Evolutionary conservation across 2,329 filamentous ascomycete species (phyloP).

Genomic region (Diplodia corticola): DNA sequence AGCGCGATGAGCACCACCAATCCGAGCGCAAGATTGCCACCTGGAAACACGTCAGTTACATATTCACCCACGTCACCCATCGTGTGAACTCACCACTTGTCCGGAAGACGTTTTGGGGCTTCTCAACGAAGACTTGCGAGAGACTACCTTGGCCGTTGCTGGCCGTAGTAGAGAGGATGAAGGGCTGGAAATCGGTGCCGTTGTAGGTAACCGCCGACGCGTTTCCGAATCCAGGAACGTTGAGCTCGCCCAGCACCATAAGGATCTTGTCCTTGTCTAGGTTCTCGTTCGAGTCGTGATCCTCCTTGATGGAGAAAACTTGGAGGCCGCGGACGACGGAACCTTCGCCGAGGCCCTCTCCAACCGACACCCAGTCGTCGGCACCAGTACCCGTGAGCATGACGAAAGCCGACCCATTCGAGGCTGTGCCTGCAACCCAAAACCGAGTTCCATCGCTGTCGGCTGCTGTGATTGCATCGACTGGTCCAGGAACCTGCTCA

Average conservation of each 20-base stretch:
- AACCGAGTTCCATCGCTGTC: slow-evolving; percentile 69
- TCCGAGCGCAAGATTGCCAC: slow-evolving; percentile 59
- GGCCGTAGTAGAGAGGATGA: slow-evolving; percentile 67
- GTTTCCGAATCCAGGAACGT: slow-evolving; percentile 72
- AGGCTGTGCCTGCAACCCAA: slow-evolving; percentile 76
- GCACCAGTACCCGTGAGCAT: slow-evolving; percentile 77
- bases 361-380: slow-evolving; percentile 66
- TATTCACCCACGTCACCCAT: neutral
- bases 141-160: slow-evolving; percentile 71
- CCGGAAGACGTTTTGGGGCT: slow-evolving; percentile 70
- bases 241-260: slow-evolving; percentile 80
- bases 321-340: slow-evolving; percentile 79
- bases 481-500: slow-evolving; percentile 71
- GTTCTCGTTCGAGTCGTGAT: slow-evolving; percentile 65
- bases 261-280: slow-evolving; percentile 70
- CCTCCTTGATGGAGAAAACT: slow-evolving; percentile 68
- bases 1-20: slow-evolving; percentile 80
- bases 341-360: slow-evolving; percentile 60
- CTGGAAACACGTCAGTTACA: slow-evolving; percentile 1
- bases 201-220: slow-evolving; percentile 88
- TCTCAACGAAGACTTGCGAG: slow-evolving; percentile 79
- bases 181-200: slow-evolving; percentile 75
- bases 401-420: slow-evolving; percentile 66
- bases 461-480: slow-evolving; percentile 74
- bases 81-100: slow-evolving; percentile 55